Conservation (phyloP, 139 green algal genomes). For the Micromonas pusilla region DNA sequence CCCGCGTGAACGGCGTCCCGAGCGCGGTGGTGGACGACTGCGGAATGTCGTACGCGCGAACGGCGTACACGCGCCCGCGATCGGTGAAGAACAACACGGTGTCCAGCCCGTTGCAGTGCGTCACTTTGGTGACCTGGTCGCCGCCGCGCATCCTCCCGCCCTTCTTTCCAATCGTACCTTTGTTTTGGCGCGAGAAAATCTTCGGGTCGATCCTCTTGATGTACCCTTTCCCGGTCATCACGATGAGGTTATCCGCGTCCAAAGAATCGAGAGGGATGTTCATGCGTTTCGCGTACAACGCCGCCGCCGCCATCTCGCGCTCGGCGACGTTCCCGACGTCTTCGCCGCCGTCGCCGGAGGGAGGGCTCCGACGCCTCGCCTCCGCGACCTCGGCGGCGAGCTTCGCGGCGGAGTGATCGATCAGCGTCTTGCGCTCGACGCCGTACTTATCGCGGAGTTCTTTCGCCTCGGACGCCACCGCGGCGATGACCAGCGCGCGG, state of each 20-base stretch:
- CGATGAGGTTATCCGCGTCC: constrained; percentile 17
- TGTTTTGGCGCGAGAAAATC: constrained; percentile 10
- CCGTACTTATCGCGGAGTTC: constrained; percentile 11
- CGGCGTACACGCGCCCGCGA: constrained; percentile 14
- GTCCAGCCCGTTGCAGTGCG: constrained; percentile 14
- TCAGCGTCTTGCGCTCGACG: not conserved
- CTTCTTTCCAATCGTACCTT: constrained; percentile 20
- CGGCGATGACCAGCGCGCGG: constrained; percentile 11
- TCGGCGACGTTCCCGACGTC: not conserved
- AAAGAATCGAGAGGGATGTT: constrained; percentile 1
- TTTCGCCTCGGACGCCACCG: constrained; percentile 19
- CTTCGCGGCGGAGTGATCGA: not conserved
- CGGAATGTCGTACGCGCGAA: constrained; percentile 23
- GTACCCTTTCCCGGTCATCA: constrained; percentile 29
- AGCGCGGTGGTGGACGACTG: not conserved
- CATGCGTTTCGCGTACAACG: not conserved
- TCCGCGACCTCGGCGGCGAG: not conserved
- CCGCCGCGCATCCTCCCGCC: constrained; percentile 13
- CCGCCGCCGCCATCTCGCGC: not conserved
- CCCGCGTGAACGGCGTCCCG: constrained; percentile 14
- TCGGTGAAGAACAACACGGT: constrained; percentile 30
- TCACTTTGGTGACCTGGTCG: constrained; percentile 7
- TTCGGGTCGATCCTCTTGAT: constrained; percentile 28
- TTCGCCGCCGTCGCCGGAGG: not conserved
- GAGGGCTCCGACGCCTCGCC: not conserved